Evolutionary conservation across 1,284 basidiomycete genomes (phyloP).

Genomic region (Cryptococcus wingfieldii): DNA sequence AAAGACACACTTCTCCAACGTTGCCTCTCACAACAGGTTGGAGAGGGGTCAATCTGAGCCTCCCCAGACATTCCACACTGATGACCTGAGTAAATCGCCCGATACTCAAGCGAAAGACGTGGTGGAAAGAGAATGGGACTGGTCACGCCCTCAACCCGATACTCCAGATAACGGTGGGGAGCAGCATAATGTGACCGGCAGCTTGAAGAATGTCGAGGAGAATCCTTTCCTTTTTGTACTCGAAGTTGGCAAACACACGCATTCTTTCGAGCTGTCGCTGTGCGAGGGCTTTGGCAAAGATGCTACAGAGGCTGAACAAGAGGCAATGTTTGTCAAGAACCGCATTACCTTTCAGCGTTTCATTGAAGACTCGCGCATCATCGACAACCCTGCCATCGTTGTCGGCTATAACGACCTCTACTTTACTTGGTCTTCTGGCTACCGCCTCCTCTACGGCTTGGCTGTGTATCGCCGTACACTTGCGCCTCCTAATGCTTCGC

Average conservation of each 20-base stretch:
- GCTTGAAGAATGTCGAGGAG: slow-evolving; percentile 48
- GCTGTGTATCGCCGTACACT: slow-evolving; percentile 51
- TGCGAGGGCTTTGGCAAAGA: slow-evolving; percentile 36
- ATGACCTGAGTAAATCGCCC: background rate
- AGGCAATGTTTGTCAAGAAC: slow-evolving; percentile 46
- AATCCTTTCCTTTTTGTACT: slow-evolving; percentile 53
- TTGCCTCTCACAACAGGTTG: background rate
- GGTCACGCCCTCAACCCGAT: slow-evolving; percentile 40
- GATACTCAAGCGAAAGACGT: slow-evolving; percentile 5
- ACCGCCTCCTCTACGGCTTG: slow-evolving; percentile 52
- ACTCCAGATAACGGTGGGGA: background rate
- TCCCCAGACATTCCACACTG: slow-evolving; percentile 11
- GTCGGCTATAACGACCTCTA: slow-evolving; percentile 51
- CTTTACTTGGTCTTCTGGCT: slow-evolving; percentile 54
- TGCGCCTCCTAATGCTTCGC: slow-evolving; percentile 23
- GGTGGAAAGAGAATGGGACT: slow-evolving; percentile 41
- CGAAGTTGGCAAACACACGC: slow-evolving; percentile 42
- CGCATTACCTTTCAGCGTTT: slow-evolving; percentile 54
- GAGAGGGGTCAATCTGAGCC: slow-evolving; percentile 29
- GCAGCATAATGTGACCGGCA: slow-evolving; percentile 10
- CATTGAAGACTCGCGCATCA: slow-evolving; percentile 50
- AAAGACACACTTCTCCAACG: background rate
- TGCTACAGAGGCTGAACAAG: slow-evolving; percentile 14
- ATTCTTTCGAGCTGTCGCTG: slow-evolving; percentile 53
- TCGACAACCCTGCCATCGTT: slow-evolving; percentile 52